A percentile compares a stretch with the other conserved stretches of the same genome.
Conservation (phyloP, 192 early-diverging fungal genomes). For the Kickxella alabastrina region DNA sequence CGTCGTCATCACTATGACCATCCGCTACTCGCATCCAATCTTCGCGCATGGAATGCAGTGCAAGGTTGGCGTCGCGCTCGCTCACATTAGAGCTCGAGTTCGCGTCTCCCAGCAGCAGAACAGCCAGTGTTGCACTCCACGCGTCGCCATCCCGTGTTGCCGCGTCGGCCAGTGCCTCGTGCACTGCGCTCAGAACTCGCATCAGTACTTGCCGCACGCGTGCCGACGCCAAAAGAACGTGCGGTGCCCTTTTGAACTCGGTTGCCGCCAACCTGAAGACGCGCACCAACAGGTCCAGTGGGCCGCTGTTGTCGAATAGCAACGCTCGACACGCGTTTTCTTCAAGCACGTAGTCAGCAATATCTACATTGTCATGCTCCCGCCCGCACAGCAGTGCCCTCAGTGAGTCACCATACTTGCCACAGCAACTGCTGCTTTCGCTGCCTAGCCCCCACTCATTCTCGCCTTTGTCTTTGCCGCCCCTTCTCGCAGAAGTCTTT, state of each 20-base stretch:
- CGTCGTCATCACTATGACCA: background rate
- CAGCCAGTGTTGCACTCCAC: slow-evolving; percentile 8
- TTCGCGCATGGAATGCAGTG: slow-evolving; percentile 7
- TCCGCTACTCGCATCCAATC: slow-evolving; percentile 11
- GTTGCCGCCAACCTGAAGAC: background rate
- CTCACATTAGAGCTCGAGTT: no score
- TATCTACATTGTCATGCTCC: no score
- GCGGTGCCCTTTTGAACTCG: background rate
- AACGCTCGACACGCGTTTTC: slow-evolving; percentile 3
- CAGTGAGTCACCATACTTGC: slow-evolving; percentile 4
- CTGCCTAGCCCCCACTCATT: background rate
- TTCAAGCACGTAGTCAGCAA: background rate
- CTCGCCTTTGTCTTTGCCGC: no score
- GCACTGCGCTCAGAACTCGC: slow-evolving; percentile 2
- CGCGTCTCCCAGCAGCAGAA: slow-evolving; percentile 15
- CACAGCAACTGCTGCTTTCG: background rate
- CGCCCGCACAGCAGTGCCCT: background rate
- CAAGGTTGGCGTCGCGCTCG: background rate
- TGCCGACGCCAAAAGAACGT: background rate
- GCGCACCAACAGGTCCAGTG: slow-evolving; percentile 28
- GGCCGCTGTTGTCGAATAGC: slow-evolving; percentile 13
- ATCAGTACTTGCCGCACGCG: slow-evolving; percentile 1
- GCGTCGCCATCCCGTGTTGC: background rate
- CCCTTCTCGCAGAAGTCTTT: no score
- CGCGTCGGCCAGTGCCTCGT: slow-evolving; percentile 19